Percentiles rank a stretch among this genome's conserved stretches.
Conservation (phyloP, 163 green algal genomes). For the Chlamydomonas reinhardtii region DNA sequence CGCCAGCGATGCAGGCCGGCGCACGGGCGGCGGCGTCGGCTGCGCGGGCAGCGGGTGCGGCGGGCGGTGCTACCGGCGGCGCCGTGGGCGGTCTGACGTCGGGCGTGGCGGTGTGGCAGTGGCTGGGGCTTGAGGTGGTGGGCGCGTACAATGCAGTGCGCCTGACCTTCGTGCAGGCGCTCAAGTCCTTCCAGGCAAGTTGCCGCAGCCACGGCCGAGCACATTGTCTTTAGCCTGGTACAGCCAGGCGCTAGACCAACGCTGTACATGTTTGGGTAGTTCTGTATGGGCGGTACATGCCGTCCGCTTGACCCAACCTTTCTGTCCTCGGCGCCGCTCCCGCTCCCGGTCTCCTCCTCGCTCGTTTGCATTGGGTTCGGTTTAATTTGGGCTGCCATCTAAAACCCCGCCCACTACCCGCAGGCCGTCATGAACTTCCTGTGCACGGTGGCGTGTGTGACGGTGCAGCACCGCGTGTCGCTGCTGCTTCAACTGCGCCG, state of each 20-base stretch:
- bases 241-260: too few relatives aligned
- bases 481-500: conserved; percentile 49
- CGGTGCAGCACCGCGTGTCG: conserved; percentile 52
- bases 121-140: conserved; percentile 28
- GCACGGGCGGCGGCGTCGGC: background rate
- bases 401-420: background rate
- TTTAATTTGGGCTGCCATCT: too few relatives aligned
- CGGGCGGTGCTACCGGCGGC: background rate
- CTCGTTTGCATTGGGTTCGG: background rate
- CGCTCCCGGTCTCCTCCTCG: too few relatives aligned
- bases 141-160: conserved; percentile 22
- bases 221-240: background rate
- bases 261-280: too few relatives aligned
- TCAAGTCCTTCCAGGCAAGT: conserved; percentile 10
- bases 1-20: conserved; percentile 20
- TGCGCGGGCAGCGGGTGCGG: conserved; percentile 4
- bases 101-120: conserved; percentile 40
- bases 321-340: too few relatives aligned
- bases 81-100: background rate
- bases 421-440: conserved; percentile 53
- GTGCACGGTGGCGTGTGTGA: conserved; percentile 16
- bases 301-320: background rate
- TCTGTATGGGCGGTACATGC: too few relatives aligned
- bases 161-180: background rate
- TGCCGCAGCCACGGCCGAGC: background rate